Conservation (phyloP, 2,329 filamentous ascomycete genomes). For the Botryotinia calthae region DNA sequence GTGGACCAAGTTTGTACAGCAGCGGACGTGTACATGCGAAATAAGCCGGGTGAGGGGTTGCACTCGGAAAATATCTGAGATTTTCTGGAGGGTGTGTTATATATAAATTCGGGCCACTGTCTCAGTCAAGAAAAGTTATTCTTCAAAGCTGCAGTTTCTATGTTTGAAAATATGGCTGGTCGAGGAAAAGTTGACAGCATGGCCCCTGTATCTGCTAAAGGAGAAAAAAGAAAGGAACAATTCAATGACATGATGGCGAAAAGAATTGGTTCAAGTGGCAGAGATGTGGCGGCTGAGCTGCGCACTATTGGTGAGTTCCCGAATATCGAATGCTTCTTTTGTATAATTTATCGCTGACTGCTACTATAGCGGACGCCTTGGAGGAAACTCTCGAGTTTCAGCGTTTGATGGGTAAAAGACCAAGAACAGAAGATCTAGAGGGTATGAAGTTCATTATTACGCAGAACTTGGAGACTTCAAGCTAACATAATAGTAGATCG, state of each 20-base stretch:
- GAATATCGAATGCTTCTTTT: not conserved
- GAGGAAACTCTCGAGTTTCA: slow-evolving; percentile 6
- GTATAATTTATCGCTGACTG: not conserved
- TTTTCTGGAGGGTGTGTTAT: not conserved
- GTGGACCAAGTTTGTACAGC: not conserved
- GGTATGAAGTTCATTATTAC: not conserved
- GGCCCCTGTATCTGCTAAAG: not conserved
- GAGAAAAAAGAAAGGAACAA: slow-evolving; percentile 10
- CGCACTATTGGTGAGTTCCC: slow-evolving; percentile 6
- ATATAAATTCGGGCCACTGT: not conserved
- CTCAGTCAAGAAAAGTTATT: not conserved
- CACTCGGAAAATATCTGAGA: not conserved
- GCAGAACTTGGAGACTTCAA: not conserved
- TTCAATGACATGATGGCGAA: slow-evolving; percentile 9
- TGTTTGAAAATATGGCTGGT: not conserved
- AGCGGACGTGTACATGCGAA: slow-evolving; percentile 15
- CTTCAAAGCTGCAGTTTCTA: not conserved
- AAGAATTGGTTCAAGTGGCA: not conserved
- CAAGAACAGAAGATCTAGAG: not conserved
- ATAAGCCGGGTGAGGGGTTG: not conserved
- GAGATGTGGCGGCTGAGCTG: slow-evolving; percentile 6
- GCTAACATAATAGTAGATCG: not conserved
- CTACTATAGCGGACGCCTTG: slow-evolving; percentile 4
- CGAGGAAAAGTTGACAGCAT: not conserved
- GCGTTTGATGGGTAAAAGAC: not conserved